phyloP scores from a whole-genome alignment of 352 stramenopile genomes.

The Globisporangium acanthophoron region DNA sequence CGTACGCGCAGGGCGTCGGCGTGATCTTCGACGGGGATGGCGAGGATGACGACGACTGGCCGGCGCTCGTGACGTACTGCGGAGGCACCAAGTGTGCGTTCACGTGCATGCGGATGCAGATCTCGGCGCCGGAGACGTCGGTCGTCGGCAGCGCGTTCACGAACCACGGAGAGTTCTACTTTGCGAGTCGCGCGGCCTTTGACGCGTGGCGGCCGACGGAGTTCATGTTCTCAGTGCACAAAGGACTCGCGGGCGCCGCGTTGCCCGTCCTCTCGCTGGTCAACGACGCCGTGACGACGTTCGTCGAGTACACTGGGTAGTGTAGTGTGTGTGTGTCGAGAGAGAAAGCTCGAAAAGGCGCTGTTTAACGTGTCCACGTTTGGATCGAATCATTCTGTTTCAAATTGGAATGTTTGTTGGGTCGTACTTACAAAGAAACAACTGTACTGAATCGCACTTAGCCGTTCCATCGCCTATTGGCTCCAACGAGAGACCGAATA shows the following conservation, averaged over 20 bases:
- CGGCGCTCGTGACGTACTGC: constrained; percentile 32
- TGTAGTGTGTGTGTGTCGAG: too few species aligned
- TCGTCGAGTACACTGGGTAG: neutral
- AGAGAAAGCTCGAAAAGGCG: too few species aligned
- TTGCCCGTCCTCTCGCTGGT: neutral
- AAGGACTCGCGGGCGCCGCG: neutral
- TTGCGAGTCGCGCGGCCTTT: constrained; percentile 26
- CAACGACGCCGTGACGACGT: neutral
- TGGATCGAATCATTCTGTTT: too few species aligned
- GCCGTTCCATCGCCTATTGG: too few species aligned
- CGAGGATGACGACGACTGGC: constrained; percentile 19
- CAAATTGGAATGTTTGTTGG: too few species aligned
- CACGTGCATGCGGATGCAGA: constrained; percentile 46
- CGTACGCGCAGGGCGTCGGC: constrained; percentile 38
- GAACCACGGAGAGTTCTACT: constrained; percentile 32
- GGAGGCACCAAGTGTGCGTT: constrained; percentile 36
- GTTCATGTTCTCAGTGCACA: neutral
- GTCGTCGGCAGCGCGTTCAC: constrained; percentile 36
- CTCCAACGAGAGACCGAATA: too few species aligned
- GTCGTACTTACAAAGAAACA: too few species aligned
- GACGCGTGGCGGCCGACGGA: constrained; percentile 20
- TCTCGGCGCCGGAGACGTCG: constrained; percentile 17
- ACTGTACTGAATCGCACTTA: too few species aligned
- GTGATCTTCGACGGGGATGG: constrained; percentile 11
- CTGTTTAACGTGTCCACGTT: too few species aligned